Conservation (phyloP, 257 asterid genomes). For the Jasminum sambac region DNA sequence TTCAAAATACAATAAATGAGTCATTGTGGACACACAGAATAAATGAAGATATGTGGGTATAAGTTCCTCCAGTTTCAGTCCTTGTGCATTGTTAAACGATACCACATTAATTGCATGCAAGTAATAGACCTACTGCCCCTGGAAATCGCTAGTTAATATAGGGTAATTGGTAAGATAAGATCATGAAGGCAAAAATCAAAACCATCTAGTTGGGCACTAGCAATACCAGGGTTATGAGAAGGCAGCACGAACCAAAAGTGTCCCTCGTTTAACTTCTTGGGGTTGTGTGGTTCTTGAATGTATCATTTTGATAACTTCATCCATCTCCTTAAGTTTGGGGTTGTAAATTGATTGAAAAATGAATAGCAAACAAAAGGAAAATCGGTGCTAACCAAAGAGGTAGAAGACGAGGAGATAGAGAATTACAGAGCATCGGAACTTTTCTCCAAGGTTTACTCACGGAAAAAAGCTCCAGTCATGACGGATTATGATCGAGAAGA, state of each 20-base stretch:
- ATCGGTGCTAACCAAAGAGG: no score
- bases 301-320: constrained; percentile 62
- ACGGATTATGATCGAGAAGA: no score
- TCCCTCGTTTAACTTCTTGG: constrained; percentile 47
- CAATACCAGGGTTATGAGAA: constrained; percentile 52
- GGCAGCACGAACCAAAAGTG: constrained; percentile 97
- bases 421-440: no score
- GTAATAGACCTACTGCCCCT: not conserved
- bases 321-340: constrained; percentile 91
- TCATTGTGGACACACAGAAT: not conserved
- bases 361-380: no score
- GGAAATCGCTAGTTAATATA: not conserved
- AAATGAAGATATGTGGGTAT: not conserved
- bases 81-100: not conserved
- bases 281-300: constrained; percentile 44
- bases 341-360: constrained; percentile 54
- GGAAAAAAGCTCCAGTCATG: no score
- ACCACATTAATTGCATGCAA: not conserved
- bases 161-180: constrained; percentile 2
- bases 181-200: constrained; percentile 21
- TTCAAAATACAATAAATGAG: not conserved
- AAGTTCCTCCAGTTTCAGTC: not conserved
- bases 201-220: constrained; percentile 47
- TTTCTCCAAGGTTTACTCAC: no score
- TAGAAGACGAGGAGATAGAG: no score